phyloP scores from a whole-genome alignment of 441 rosid species.

The Adansonia madagascariensis region DNA sequence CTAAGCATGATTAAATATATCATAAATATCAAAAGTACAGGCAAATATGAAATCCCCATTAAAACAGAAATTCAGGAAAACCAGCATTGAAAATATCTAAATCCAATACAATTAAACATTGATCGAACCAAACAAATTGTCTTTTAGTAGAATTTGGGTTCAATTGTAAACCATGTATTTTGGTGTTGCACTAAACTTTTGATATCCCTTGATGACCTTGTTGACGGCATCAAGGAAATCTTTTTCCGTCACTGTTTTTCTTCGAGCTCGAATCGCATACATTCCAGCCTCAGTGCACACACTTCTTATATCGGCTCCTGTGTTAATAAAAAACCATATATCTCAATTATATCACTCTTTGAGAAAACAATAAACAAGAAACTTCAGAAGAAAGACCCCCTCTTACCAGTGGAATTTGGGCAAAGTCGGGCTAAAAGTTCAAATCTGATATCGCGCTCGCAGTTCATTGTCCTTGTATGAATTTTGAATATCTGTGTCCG shows the following conservation, averaged over 20 bases:
- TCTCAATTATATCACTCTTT: not conserved
- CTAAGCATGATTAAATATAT: not conserved
- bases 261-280: constrained; percentile 89
- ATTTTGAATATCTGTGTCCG: constrained; percentile 94
- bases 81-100: not conserved
- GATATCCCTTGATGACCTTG: constrained; percentile 94
- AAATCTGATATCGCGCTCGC: constrained; percentile 85
- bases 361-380: not conserved
- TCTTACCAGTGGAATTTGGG: constrained; percentile 87
- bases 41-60: not conserved
- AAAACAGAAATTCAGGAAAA: not conserved
- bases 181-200: constrained; percentile 94
- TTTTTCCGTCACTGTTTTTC: constrained; percentile 94
- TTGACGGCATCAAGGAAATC: constrained; percentile 96
- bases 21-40: not conserved
- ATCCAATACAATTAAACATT: not conserved
- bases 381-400: not conserved
- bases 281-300: constrained; percentile 98
- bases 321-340: constrained; percentile 11
- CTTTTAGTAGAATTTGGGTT: constrained; percentile 10
- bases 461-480: constrained; percentile 92
- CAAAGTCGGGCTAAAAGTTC: constrained; percentile 96
- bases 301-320: constrained; percentile 95
- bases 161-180: constrained; percentile 94
- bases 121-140: not conserved